Evolutionary conservation across 768 basidiomycete genomes (phyloP), one percentile per base, ranked within the genome.

Genomic region (Leccinum truebloodii): DNA sequence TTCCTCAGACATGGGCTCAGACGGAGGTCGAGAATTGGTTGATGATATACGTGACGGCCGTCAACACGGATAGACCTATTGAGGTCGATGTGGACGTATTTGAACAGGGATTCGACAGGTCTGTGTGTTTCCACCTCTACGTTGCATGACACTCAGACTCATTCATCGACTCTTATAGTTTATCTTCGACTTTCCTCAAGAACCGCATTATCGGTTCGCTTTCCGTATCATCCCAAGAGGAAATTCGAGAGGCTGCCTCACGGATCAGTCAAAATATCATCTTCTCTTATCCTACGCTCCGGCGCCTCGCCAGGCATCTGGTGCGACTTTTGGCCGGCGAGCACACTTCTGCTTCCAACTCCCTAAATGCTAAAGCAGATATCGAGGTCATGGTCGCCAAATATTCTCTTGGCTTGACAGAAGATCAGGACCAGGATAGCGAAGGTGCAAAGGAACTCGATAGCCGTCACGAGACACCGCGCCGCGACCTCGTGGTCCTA

Each of bases 211-310:
- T 75, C n/a, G 71, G 68, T 14, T 77, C 73, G 2, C 59, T 80
- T 24, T 63, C 62, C 16, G 49, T 60, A 8, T 67, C 66, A 1
- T 39, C 59, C 0, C 46, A 59, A 34, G 18, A 54, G 6, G 54
- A 49, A 3, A 32, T 64, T 6, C 65, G 61, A 28, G 59, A 53
- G 32, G 66, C 63, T 2, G 68, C 61, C 1, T 50, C 63, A 35
- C 59, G 26, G 1, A 58, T 80, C 5, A 37, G 64, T 4, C 73
- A 74, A 60, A 81, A 80, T 55, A 63, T 79, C 18, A 70, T 85
- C 13, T 85, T 81, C 60, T 69, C 77, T 39, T 72, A 79, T 58
- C 82, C 82, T 0, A 69, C 75, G 0, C 66, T 80, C 46, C 55
- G 69, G 26, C 65, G 51, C 1, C 67, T 80, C 37, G 73, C 78